A percentile compares a stretch with the other conserved stretches of the same genome.
Conservation (phyloP, 345 rosid genomes). For the Mangifera indica region DNA sequence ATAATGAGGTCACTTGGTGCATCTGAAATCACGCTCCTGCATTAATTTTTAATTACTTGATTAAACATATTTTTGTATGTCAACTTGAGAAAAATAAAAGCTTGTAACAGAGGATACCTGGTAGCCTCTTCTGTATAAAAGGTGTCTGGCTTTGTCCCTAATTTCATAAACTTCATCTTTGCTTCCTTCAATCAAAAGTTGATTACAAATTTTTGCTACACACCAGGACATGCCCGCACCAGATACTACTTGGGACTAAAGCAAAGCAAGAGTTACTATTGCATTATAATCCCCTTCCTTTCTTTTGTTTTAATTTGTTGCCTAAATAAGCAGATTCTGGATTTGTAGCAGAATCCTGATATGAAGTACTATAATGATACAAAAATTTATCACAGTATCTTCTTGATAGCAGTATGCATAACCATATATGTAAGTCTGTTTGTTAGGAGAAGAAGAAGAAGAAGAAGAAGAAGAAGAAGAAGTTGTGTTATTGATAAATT, state of each 20-base stretch:
- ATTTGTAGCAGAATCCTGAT: too few relatives aligned
- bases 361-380: too few relatives aligned
- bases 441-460: too few relatives aligned
- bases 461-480: too few relatives aligned
- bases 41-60: constrained; percentile 2
- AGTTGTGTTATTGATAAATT: too few relatives aligned
- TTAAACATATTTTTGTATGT: background rate
- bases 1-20: constrained; percentile 62
- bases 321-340: too few relatives aligned
- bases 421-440: too few relatives aligned
- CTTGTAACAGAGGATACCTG: constrained; percentile 40
- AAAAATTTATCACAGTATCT: background rate
- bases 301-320: too few relatives aligned
- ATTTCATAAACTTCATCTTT: constrained; percentile 94
- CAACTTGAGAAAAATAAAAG: constrained; percentile 7
- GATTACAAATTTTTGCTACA: constrained; percentile 12
- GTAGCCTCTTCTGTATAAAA: constrained; percentile 88
- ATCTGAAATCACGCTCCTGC: constrained; percentile 78
- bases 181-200: constrained; percentile 23
- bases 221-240: constrained; percentile 20
- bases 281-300: too few relatives aligned
- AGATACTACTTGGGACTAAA: constrained; percentile 14
- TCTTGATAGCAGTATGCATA: too few relatives aligned
- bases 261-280: background rate
- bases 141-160: constrained; percentile 86